These are phyloP conservation scores for Mariannaea sp. DNA, from an alignment of 2,329 filamentous ascomycete genomes.

Conservation along the genomic window DNA sequence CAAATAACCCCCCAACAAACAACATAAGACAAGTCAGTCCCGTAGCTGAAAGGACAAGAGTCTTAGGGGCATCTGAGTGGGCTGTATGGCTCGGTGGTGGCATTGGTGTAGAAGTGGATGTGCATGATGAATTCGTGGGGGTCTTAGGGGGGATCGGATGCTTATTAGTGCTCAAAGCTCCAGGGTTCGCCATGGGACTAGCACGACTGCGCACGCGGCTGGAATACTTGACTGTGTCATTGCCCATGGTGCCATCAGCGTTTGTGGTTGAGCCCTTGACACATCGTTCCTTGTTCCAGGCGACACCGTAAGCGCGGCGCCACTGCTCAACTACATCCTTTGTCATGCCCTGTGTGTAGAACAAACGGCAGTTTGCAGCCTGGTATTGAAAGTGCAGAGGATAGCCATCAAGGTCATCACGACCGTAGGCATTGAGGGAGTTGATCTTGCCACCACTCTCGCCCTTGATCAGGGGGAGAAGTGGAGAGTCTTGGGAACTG, in stretches of 20 bases:
- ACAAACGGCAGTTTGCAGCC: constrained; percentile 64
- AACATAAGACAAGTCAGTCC: too few species aligned
- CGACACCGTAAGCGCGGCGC: constrained; percentile 39
- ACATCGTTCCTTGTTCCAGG: constrained; percentile 26
- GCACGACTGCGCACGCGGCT: constrained; percentile 29
- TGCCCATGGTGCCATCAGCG: constrained; percentile 26
- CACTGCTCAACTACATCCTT: constrained; percentile 58
- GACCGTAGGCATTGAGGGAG: constrained; percentile 25
- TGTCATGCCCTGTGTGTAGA: constrained; percentile 60
- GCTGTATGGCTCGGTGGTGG: too few species aligned
- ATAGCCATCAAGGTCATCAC: constrained; percentile 32
- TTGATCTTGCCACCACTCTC: constrained; percentile 28
- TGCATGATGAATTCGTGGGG: too few species aligned
- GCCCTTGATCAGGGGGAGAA: constrained; percentile 44
- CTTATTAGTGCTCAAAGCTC: too few species aligned
- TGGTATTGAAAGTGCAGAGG: constrained; percentile 62
- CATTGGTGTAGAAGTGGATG: too few species aligned
- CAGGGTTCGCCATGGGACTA: constrained; percentile 23
- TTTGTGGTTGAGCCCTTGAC: constrained; percentile 29
- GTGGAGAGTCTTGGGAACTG: constrained; percentile 20
- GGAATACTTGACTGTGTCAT: constrained; percentile 25
- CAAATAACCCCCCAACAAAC: too few species aligned
- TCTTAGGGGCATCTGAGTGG: too few species aligned
- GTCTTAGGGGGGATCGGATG: too few species aligned
- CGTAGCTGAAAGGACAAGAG: too few species aligned